Evolutionary conservation across 2,329 filamentous ascomycete genomes (phyloP).

Genomic region (Beauveria sp.): DNA sequence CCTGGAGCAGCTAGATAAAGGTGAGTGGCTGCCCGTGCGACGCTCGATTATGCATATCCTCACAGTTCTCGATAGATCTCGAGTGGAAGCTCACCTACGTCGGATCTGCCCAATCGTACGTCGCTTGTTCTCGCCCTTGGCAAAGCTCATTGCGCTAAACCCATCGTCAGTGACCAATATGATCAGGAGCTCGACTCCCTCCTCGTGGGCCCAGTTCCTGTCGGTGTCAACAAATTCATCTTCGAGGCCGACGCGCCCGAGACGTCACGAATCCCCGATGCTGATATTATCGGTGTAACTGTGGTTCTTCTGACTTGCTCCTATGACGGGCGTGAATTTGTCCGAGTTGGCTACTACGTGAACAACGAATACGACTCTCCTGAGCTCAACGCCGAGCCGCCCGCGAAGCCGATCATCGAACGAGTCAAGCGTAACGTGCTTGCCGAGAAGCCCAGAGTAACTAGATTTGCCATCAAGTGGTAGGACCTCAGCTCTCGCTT

Average conservation of each 20-base stretch:
- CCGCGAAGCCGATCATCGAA: slow-evolving; percentile 85
- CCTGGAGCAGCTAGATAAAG: slow-evolving; percentile 87
- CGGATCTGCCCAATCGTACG: slow-evolving; percentile 92
- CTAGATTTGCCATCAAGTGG: slow-evolving; percentile 98
- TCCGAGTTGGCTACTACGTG: slow-evolving; percentile 97
- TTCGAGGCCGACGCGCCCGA: slow-evolving; percentile 94
- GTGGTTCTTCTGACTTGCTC: slow-evolving; percentile 94
- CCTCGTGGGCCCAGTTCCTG: slow-evolving; percentile 92
- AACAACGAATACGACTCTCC: slow-evolving; percentile 98
- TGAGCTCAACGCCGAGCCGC: slow-evolving; percentile 80
- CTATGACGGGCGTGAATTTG: slow-evolving; percentile 94
- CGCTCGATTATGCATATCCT: slow-evolving; percentile 9
- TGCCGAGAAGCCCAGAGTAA: slow-evolving; percentile 94
- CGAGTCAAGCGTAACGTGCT: slow-evolving; percentile 87
- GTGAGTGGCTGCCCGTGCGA: slow-evolving; percentile 35
- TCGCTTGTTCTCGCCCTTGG: slow-evolving; percentile 17
- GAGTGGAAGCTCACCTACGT: slow-evolving; percentile 99
- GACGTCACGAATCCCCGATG: slow-evolving; percentile 82
- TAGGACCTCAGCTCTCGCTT: slow-evolving; percentile 35
- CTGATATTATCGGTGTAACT: slow-evolving; percentile 93
- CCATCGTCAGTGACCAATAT: slow-evolving; percentile 67
- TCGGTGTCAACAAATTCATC: slow-evolving; percentile 97
- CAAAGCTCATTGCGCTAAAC: slow-evolving; percentile 6
- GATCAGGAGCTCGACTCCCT: slow-evolving; percentile 97
- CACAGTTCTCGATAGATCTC: slow-evolving; percentile 56